Percentiles rank a stretch among this genome's conserved stretches.
phyloP scores from a whole-genome alignment of 73 alveolate species.

The Paramecium pentaurelia region DNA sequence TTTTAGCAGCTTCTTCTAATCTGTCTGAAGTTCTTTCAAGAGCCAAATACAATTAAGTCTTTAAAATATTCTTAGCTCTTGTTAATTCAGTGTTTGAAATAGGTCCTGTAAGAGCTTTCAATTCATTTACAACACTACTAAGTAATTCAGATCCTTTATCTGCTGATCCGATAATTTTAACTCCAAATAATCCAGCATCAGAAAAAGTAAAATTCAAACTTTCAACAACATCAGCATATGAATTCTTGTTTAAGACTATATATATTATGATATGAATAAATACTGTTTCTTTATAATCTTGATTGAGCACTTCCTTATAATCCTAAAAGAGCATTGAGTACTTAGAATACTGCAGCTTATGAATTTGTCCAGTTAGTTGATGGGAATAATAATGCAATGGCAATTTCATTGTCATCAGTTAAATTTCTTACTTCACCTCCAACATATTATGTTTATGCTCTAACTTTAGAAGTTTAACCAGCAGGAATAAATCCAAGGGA shows the following conservation, averaged over 20 bases:
- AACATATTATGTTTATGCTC: conserved; percentile 54
- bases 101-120: conserved; percentile 35
- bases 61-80: conserved; percentile 51
- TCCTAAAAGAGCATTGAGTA: conserved; percentile 49
- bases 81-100: conserved; percentile 48
- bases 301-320: neutral
- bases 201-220: conserved; percentile 58
- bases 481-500: conserved; percentile 41
- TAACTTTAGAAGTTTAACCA: neutral
- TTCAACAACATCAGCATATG: conserved; percentile 49
- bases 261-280: neutral
- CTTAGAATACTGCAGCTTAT: conserved; percentile 45
- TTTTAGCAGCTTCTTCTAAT: conserved; percentile 61
- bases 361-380: conserved; percentile 43
- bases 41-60: conserved; percentile 48
- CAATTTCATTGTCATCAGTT: conserved; percentile 56
- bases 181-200: conserved; percentile 63
- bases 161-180: conserved; percentile 58
- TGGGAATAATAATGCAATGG: conserved; percentile 60
- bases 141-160: conserved; percentile 54
- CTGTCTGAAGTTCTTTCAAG: conserved; percentile 60
- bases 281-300: conserved; percentile 15
- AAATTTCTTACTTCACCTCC: conserved; percentile 65
- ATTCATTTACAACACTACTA: conserved; percentile 7
- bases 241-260: conserved; percentile 42